Conservation (phyloP, 148 eudicot species). For the Rhododendron mucronatum region DNA sequence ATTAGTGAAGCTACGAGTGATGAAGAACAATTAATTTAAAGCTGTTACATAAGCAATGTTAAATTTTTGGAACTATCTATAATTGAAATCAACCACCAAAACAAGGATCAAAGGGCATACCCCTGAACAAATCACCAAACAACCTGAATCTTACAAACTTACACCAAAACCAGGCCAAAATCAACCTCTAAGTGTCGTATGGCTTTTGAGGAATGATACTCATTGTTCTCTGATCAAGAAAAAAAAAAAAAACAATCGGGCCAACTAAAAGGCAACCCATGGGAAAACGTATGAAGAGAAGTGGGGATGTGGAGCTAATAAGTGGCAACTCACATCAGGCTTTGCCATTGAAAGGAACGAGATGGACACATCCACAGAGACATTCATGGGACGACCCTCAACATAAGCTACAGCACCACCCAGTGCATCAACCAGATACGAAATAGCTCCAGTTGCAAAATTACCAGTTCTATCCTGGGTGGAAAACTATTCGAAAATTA, state of each 20-base stretch:
- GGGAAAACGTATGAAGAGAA: not conserved
- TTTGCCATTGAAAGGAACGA: constrained; percentile 60
- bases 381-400: constrained; percentile 55
- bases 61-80: too few species aligned
- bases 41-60: not conserved
- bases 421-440: constrained; percentile 62
- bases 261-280: not conserved
- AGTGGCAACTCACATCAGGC: constrained; percentile 37
- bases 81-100: too few species aligned
- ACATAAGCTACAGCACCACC: constrained; percentile 57
- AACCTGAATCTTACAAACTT: too few species aligned
- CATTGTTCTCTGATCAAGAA: too few species aligned
- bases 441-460: constrained; percentile 62
- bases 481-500: not conserved
- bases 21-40: not conserved
- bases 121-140: too few species aligned
- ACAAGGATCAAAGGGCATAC: too few species aligned
- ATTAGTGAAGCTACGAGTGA: not conserved
- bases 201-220: too few species aligned
- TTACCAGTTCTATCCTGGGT: constrained; percentile 54
- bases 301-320: not conserved
- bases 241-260: not conserved
- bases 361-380: constrained; percentile 72
- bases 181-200: not conserved
- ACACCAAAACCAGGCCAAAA: not conserved